Evolutionary conservation across 2,329 filamentous ascomycete species (phyloP).

Genomic region (Arthroderma sp.): DNA sequence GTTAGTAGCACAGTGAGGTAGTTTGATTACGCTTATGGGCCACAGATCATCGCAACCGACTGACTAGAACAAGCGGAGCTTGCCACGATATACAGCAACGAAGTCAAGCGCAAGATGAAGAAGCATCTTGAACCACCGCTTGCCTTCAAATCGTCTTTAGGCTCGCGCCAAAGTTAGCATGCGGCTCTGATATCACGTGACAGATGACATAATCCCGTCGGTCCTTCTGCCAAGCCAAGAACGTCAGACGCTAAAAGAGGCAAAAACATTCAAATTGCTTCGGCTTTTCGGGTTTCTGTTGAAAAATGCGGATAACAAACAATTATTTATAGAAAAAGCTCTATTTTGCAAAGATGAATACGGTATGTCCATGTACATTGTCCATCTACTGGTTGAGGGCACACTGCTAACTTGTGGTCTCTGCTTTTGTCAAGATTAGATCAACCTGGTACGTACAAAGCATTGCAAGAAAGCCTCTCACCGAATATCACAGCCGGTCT

Average conservation of each 20-base stretch:
- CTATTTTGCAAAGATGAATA: constrained; percentile 33
- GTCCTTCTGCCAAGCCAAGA: background rate
- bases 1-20: no score
- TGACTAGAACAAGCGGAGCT: no score
- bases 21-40: no score
- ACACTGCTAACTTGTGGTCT: background rate
- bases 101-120: no score
- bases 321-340: background rate
- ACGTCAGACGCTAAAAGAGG: constrained; percentile 6
- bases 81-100: no score
- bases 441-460: constrained; percentile 41
- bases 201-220: no score
- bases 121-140: no score
- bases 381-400: background rate
- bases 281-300: background rate
- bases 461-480: background rate
- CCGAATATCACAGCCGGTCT: no score
- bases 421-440: constrained; percentile 33
- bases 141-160: no score
- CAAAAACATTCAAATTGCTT: background rate
- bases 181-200: no score
- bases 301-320: background rate
- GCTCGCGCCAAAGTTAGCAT: no score
- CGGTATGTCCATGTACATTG: constrained; percentile 26
- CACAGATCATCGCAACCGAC: no score